These are phyloP conservation scores for slime mould (Dictyostelium discoideum) DNA, from an alignment of 78 protist species.

Conservation along the genomic window DNA sequence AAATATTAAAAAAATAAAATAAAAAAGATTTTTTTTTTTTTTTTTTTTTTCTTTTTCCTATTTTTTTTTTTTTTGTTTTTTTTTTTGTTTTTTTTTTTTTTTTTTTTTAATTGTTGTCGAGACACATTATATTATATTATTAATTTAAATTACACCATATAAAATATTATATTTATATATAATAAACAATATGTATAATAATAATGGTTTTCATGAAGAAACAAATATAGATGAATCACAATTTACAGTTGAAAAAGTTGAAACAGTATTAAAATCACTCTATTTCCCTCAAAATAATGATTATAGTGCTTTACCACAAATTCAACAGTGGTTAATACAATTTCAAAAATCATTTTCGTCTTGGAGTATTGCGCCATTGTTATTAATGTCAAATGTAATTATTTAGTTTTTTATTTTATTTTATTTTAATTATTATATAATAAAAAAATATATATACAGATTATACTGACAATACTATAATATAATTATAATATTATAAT, in stretches of 20 bases:
- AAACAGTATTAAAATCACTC: slow-evolving; percentile 13
- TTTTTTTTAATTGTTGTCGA: background rate
- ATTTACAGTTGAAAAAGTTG: background rate
- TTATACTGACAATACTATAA: too few species aligned
- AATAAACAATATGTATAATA: background rate
- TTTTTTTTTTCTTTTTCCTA: background rate
- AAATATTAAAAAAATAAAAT: background rate
- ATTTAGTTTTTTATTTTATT: background rate
- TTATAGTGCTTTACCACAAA: background rate
- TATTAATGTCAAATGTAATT: slow-evolving; percentile 16
- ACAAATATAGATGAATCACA: slow-evolving; percentile 13
- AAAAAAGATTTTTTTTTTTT: background rate
- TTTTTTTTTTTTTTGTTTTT: background rate
- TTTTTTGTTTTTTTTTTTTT: background rate
- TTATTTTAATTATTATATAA: background rate
- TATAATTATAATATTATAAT: too few species aligned
- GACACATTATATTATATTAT: background rate
- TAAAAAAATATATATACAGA: too few species aligned
- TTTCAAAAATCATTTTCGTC: slow-evolving; percentile 38
- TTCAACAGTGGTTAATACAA: slow-evolving; percentile 37
- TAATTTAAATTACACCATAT: too few species aligned
- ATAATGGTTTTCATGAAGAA: background rate
- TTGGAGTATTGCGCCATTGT: slow-evolving; percentile 29
- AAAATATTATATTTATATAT: background rate
- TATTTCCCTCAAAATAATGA: slow-evolving; percentile 14